These are phyloP conservation scores for Handroanthus guayacan DNA, from an alignment of 257 asterid genomes.

Conservation along the genomic window DNA sequence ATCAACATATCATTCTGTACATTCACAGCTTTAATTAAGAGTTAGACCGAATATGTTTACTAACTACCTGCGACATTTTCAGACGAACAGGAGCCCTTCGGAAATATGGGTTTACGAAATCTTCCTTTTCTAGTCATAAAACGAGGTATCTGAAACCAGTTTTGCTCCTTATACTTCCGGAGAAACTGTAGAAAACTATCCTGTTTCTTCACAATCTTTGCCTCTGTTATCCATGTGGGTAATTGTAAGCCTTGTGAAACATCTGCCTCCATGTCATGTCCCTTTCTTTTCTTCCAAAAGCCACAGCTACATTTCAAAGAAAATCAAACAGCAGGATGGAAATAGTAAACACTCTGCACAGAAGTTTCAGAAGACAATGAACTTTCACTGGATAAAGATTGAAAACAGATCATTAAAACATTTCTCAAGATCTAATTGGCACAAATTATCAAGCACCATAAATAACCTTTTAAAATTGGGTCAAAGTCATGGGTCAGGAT, in stretches of 20 bases:
- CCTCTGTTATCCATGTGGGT: slow-evolving; percentile 47
- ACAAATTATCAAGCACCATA: too few relatives aligned
- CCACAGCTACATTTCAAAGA: slow-evolving; percentile 17
- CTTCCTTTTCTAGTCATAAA: slow-evolving; percentile 42
- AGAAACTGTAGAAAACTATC: slow-evolving; percentile 49
- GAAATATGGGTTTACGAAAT: slow-evolving; percentile 33
- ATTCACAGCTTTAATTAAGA: background rate
- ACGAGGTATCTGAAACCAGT: slow-evolving; percentile 35
- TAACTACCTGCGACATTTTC: slow-evolving; percentile 66
- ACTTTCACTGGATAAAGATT: too few relatives aligned
- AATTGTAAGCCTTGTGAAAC: slow-evolving; percentile 54
- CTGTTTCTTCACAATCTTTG: slow-evolving; percentile 45
- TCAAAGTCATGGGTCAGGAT: too few relatives aligned
- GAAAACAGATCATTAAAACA: too few relatives aligned
- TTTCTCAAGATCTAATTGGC: too few relatives aligned
- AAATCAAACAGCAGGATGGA: background rate
- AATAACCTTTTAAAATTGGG: too few relatives aligned
- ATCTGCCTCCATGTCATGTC: slow-evolving; percentile 61
- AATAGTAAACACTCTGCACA: too few relatives aligned
- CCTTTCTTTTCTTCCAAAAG: slow-evolving; percentile 24
- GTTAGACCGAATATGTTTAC: background rate
- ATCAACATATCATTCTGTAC: background rate
- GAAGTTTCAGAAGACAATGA: too few relatives aligned
- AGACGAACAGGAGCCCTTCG: slow-evolving; percentile 68
- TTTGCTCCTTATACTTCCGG: slow-evolving; percentile 40